phyloP scores from a whole-genome alignment of 805 yeast genomes.

The Candida pseudofarinosa region DNA sequence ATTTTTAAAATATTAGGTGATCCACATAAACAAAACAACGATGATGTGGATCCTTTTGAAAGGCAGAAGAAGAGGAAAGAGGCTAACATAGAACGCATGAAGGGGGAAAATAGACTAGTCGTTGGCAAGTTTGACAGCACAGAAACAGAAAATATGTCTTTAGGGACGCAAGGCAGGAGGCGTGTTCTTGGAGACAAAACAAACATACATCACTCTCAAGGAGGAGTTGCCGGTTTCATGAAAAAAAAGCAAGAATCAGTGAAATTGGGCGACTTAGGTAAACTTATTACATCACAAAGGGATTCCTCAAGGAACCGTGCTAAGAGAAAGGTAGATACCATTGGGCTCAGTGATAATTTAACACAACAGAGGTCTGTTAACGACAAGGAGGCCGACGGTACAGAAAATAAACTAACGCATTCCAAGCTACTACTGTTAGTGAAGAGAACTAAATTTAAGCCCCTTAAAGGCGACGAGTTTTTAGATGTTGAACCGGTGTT shows the following conservation, averaged over 20 bases:
- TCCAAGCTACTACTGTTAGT: not conserved
- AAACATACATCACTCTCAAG: not conserved
- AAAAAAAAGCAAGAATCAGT: constrained; percentile 25
- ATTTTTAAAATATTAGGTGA: too few species aligned
- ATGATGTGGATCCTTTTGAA: constrained; percentile 7
- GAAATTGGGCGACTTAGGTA: constrained; percentile 5
- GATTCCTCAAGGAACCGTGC: not conserved
- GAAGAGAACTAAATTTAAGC: not conserved
- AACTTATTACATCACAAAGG: not conserved
- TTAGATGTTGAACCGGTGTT: not conserved
- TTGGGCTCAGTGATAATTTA: not conserved
- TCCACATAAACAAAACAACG: not conserved
- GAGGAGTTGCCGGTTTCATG: constrained; percentile 20
- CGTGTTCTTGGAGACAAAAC: constrained; percentile 1
- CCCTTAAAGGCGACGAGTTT: not conserved
- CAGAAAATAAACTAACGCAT: not conserved
- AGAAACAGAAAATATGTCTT: not conserved
- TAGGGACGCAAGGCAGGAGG: not conserved
- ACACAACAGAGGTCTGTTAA: not conserved
- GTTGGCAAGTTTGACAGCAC: not conserved
- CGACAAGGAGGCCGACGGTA: not conserved
- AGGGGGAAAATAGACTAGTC: constrained; percentile 4
- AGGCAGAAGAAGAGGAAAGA: constrained; percentile 4
- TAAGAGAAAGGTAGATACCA: not conserved
- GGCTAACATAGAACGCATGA: constrained; percentile 8